These are phyloP conservation scores for Solanum ossicruentum DNA, from an alignment of 257 asterid genomes.

Conservation along the genomic window DNA sequence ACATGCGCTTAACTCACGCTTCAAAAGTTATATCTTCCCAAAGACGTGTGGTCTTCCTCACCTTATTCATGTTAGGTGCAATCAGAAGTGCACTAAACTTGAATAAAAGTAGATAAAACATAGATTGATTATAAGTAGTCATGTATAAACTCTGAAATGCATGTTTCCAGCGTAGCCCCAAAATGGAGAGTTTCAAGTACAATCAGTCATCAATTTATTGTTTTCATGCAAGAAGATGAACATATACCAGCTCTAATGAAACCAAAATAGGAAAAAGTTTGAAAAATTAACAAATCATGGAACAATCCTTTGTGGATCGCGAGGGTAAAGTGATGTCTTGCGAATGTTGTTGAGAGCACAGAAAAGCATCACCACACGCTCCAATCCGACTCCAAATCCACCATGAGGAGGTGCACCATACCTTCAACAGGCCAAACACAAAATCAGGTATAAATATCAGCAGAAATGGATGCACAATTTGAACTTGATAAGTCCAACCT, in stretches of 20 bases:
- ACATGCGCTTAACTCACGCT: not conserved
- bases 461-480: not conserved
- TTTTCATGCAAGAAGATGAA: not conserved
- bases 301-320: slow-evolving; percentile 65
- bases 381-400: slow-evolving; percentile 92
- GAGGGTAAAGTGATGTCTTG: slow-evolving; percentile 79
- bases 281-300: slow-evolving; percentile 23
- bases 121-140: not conserved
- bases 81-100: not conserved
- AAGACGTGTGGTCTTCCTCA: not conserved
- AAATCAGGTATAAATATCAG: not conserved
- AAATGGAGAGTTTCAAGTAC: not conserved
- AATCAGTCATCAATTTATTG: not conserved
- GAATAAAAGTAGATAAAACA: not conserved
- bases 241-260: not conserved
- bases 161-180: not conserved
- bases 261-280: not conserved
- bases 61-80: too few species aligned
- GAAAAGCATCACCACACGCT: slow-evolving; percentile 86
- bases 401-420: slow-evolving; percentile 85
- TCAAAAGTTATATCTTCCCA: not conserved
- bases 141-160: not conserved
- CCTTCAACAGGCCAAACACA: slow-evolving; percentile 13
- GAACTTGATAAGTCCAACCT: not conserved
- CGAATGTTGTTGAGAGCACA: slow-evolving; percentile 79